These are phyloP conservation scores for Leonotis leonurus DNA, from an alignment of 257 asterid species.

Conservation along the genomic window DNA sequence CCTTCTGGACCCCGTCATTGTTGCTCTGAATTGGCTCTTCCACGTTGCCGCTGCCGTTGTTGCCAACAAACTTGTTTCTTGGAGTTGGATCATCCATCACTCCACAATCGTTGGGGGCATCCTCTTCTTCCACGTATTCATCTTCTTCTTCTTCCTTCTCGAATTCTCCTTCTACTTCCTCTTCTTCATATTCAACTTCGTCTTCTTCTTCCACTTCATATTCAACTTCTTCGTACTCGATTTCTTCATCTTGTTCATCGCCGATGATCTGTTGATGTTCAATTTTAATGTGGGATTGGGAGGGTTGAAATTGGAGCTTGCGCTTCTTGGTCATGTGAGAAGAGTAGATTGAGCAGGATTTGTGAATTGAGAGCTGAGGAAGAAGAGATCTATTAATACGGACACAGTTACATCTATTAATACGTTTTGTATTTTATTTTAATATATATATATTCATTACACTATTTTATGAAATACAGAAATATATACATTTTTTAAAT, in stretches of 20 bases:
- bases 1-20: background rate
- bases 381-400: no score
- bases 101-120: background rate
- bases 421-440: no score
- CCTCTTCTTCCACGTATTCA: background rate
- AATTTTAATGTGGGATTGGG: background rate
- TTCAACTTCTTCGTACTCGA: background rate
- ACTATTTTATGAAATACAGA: no score
- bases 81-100: background rate
- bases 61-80: background rate
- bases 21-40: background rate
- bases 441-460: no score
- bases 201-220: background rate
- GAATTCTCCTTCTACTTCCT: background rate
- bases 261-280: background rate
- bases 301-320: background rate
- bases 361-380: no score
- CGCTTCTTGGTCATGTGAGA: slow-evolving; percentile 2
- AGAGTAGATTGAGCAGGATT: background rate
- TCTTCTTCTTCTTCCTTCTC: background rate
- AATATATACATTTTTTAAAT: no score
- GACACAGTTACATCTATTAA: no score
- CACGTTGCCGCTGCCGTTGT: background rate
- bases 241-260: background rate
- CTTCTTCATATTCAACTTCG: background rate